Base-by-base conservation (phyloP, 2,329 filamentous ascomycete species). In the Epichloe bromicola region DNA sequence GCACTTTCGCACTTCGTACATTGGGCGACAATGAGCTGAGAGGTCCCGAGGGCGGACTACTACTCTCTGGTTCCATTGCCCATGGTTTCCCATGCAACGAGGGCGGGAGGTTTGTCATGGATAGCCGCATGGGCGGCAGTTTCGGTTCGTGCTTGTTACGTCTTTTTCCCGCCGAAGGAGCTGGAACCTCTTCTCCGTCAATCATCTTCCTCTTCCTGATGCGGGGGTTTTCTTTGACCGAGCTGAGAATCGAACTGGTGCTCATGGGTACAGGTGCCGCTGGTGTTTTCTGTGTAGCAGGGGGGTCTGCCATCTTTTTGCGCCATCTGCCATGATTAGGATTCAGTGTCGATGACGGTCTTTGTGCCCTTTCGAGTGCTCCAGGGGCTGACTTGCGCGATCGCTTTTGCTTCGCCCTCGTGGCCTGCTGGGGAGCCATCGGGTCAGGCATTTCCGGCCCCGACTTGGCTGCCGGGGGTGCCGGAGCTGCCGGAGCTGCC, bases 171-270 rank as follows among this genome's bases (percentile, higher is more conserved):
- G 52, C 51, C 3, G 42, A 46, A 4, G 57, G 57, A 8, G 53
- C 53, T 2, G 52, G 53, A 34, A 65, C 59, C 49, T 66, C 64
- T 40, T 65, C 68, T 8, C 70, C 71, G 23, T 70, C 62, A 49
- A 74, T 69, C 56, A 63, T 67, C 58, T 75, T 76, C 14, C 69
- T 68, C 58, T 73, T 76, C 53, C 74, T 67, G 39, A 68, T 64
- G 20, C 73, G 68, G 5, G 68, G 69, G 39, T 74, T 70, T 10
- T 65, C 64, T 58, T 79, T 79, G 52, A 79, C 74, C 1, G 74
- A 71, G 8, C 70, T 67, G 4, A 72, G 61, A n/a, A 79, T 78
- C 3, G 76, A 76, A 52, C 61, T 70, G 43, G 55, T 53, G 33
- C 40, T 23, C 17, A 46, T n/a, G 3, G 40, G 38, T 8, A 14